Conservation (phyloP, 257 asterid species). For the Craterostigma plantagineum region DNA sequence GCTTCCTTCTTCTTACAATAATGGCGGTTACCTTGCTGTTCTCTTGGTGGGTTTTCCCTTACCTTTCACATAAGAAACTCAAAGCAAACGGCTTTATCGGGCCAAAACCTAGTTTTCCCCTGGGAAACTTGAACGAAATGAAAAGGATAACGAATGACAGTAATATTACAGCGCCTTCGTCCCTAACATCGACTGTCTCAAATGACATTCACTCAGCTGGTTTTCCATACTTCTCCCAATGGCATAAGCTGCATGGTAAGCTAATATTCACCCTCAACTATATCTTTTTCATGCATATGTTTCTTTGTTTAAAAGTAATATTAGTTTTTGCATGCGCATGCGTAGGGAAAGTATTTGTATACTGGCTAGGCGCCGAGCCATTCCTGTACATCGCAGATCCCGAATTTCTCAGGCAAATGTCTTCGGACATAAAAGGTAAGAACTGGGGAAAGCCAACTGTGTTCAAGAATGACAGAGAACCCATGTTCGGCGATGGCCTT, state of each 20-base stretch:
- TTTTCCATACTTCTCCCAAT: conserved; percentile 50
- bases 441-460: conserved; percentile 86
- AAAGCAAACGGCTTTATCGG: conserved; percentile 64
- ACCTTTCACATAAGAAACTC: conserved; percentile 22
- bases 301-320: neutral
- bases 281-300: conserved; percentile 2
- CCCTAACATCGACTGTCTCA: conserved; percentile 11
- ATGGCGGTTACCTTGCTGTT: conserved; percentile 8
- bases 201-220: conserved; percentile 53
- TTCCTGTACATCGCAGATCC: conserved; percentile 78
- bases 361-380: conserved; percentile 92
- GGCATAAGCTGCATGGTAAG: conserved; percentile 68
- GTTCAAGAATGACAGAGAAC: conserved; percentile 58
- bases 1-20: neutral
- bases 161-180: neutral
- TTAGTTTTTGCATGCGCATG: conserved; percentile 5
- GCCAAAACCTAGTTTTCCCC: conserved; percentile 65
- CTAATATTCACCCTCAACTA: neutral
- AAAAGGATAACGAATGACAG: conserved; percentile 6
- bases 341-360: conserved; percentile 68
- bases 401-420: conserved; percentile 45
- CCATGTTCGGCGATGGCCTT: conserved; percentile 83
- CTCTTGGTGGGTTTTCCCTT: conserved; percentile 48
- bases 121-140: conserved; percentile 50
- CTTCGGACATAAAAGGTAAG: conserved; percentile 42